A percentile compares a stretch with the other conserved stretches of the same genome.
Evolutionary conservation across 2,329 filamentous ascomycete species (phyloP).

Genomic region (Aspergillus viridinutans): DNA sequence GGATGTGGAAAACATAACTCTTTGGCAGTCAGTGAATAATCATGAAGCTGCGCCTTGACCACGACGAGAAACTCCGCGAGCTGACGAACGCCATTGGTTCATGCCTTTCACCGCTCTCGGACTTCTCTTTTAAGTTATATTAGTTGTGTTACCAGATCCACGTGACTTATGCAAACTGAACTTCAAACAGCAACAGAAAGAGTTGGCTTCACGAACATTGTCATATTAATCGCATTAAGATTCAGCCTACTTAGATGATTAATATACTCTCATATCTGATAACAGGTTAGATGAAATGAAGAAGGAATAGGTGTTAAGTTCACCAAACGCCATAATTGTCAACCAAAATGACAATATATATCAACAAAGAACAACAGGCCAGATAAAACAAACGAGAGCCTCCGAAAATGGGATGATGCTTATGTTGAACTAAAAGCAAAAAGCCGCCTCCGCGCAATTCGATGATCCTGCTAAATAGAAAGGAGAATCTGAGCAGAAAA

Average conservation of each 20-base stretch:
- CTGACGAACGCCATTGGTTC: conserved; percentile 4
- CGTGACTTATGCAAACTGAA: neutral
- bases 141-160: neutral
- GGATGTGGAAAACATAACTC: neutral
- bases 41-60: neutral
- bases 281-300: neutral
- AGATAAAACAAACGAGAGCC: neutral
- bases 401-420: neutral
- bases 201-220: neutral
- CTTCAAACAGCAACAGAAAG: neutral
- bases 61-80: neutral
- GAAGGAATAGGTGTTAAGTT: neutral
- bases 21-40: neutral
- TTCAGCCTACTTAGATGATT: neutral
- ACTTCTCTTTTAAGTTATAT: conserved; percentile 8
- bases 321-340: neutral
- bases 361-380: neutral
- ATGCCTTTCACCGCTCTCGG: conserved; percentile 1
- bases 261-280: neutral
- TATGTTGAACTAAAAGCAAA: neutral
- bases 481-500: neutral
- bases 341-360: neutral
- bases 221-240: neutral
- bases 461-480: neutral
- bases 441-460: conserved; percentile 2